phyloP scores from a whole-genome alignment of 2,329 filamentous ascomycete genomes.

The Ambrosiella xylebori region DNA sequence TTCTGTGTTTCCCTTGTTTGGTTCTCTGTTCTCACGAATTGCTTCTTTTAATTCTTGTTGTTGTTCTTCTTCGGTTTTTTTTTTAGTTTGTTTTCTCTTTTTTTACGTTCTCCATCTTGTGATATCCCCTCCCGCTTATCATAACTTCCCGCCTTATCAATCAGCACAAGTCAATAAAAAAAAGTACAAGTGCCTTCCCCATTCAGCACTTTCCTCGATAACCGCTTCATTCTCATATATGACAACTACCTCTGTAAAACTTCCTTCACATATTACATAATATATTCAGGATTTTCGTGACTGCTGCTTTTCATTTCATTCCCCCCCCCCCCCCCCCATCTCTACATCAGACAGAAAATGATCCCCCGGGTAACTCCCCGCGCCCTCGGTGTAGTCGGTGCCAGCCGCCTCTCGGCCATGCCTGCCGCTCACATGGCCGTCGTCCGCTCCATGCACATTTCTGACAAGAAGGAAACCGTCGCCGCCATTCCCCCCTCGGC shows the following conservation, averaged over 20 bases:
- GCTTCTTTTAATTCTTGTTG: too few species aligned
- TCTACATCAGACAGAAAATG: background rate
- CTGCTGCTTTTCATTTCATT: background rate
- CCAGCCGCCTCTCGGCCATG: background rate
- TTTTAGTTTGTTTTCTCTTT: too few species aligned
- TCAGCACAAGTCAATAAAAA: too few species aligned
- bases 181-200: too few species aligned
- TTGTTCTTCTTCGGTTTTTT: too few species aligned
- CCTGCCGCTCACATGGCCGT: background rate
- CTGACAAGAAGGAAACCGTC: conserved; percentile 9
- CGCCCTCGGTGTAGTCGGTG: background rate
- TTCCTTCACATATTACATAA: background rate
- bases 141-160: too few species aligned
- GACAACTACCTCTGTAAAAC: background rate
- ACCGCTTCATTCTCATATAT: background rate
- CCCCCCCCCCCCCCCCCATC: background rate
- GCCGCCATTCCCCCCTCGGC: conserved; percentile 1
- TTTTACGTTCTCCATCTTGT: too few species aligned
- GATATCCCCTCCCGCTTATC: too few species aligned
- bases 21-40: too few species aligned
- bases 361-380: background rate
- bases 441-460: conserved; percentile 9
- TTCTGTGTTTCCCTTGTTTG: too few species aligned
- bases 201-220: background rate
- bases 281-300: background rate